Conservation (phyloP, 768 basidiomycete genomes). For the Hortiboletus campestris region DNA sequence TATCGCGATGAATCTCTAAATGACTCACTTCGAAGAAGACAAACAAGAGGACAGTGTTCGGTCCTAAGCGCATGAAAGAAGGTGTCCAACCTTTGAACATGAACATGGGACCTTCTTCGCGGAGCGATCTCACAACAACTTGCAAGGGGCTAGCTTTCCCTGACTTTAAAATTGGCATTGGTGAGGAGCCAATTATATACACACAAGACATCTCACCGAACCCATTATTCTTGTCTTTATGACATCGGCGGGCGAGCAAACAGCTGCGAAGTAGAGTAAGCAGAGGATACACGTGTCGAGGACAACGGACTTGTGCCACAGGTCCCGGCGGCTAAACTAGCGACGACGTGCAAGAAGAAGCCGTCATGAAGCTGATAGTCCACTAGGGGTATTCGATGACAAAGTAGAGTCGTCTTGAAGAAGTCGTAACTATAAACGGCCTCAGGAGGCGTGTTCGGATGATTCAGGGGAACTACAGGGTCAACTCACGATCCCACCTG, state of each 20-base stretch:
- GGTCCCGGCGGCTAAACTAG: constrained; percentile 69
- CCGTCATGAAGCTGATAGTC: constrained; percentile 64
- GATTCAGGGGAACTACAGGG: neutral
- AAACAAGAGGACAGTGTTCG: constrained; percentile 82
- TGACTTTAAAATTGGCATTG: constrained; percentile 40
- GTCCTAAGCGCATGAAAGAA: constrained; percentile 79
- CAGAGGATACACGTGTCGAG: neutral
- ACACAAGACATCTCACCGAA: constrained; percentile 44
- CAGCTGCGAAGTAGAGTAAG: constrained; percentile 43
- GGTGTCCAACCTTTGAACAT: constrained; percentile 91
- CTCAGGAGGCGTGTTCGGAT: constrained; percentile 1
- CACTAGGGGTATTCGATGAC: constrained; percentile 49
- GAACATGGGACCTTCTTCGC: constrained; percentile 72
- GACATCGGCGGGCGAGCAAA: constrained; percentile 78
- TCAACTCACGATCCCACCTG: constrained; percentile 79
- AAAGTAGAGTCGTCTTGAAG: constrained; percentile 62
- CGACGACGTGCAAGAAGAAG: constrained; percentile 61
- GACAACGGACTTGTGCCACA: constrained; percentile 67
- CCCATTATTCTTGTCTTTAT: constrained; percentile 77
- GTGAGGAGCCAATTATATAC: neutral
- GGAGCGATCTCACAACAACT: constrained; percentile 57
- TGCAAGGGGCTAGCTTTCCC: constrained; percentile 46
- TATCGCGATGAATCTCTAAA: neutral
- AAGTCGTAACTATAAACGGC: constrained; percentile 61
- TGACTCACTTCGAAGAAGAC: constrained; percentile 76